Base-by-base conservation (phyloP, 164 flowering plant species). In the Houttuynia cordata region DNA sequence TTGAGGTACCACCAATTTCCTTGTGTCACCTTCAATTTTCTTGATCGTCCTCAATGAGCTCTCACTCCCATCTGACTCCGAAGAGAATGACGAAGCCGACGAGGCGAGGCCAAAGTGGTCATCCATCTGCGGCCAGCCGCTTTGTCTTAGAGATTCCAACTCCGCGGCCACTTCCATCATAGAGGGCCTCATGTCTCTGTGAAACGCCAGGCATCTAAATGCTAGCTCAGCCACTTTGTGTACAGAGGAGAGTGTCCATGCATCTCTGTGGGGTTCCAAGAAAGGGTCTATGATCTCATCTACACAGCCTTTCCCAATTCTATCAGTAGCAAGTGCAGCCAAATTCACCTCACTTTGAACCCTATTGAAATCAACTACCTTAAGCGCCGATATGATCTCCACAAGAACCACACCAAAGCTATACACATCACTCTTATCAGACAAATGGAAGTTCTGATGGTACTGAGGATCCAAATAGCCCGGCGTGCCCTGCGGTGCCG, bases 401-500 rank as follows among this genome's bases (percentile, higher is more conserved):
- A 81, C 79, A 8, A 92, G 82, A 24, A 92, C 91, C 0, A 92
- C 98, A 3, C 96, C 98, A 50, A 92, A 92, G 70, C 98, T 92
- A 61, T 92, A 92, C 23, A 92, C 98, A 61, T 92, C 98, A 50
- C 96, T 87, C 69, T 80, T 88, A 60, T 87, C 91, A 0, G 96
- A 87, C 22, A 92, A 80, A 25, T 85, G 93, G 69, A 80, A 92
- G 62, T 78, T 66, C 60, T 89, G 95, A 63, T 92, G 98, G 68
- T 92, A 92, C 64, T 92, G 88, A 51, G 96, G 98, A 52, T 92
- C 98, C 1, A 92, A 71, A 62, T 89, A 92, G 1, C 96, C 98
- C 0, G 98, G 98, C n/a, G 98, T 92, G 0, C 96, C 98, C 64
- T 89, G 98, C 0, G 98, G 98, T 18, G 90, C 85, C 0, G 98